Conservation (phyloP, 1,139 yeast genomes). For the Candida sp. region DNA sequence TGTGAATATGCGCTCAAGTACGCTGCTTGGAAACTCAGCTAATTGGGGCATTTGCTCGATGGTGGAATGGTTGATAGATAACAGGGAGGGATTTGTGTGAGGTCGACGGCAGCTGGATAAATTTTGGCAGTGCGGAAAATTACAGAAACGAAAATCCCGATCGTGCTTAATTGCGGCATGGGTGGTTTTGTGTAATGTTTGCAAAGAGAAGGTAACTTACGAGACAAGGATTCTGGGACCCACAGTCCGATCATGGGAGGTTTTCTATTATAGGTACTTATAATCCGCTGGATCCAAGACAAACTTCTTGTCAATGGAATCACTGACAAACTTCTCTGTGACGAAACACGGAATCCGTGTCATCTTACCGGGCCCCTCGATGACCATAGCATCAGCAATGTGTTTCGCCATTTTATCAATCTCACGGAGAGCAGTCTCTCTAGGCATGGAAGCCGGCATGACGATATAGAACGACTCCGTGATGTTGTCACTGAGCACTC, state of each 20-base stretch:
- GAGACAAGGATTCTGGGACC: too few species aligned
- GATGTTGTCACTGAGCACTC: slow-evolving; percentile 21
- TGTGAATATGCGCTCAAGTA: background rate
- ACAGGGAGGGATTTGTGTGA: too few species aligned
- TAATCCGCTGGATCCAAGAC: slow-evolving; percentile 53
- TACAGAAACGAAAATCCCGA: too few species aligned
- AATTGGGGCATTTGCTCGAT: background rate
- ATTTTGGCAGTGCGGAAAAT: too few species aligned
- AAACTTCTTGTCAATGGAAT: slow-evolving; percentile 38
- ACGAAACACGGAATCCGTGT: slow-evolving; percentile 55
- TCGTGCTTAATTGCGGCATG: too few species aligned
- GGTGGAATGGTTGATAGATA: too few species aligned
- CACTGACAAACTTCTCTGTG: slow-evolving; percentile 41
- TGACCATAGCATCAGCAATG: slow-evolving; percentile 24
- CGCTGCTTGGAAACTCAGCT: background rate
- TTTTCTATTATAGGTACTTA: slow-evolving; percentile 12
- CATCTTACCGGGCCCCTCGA: slow-evolving; percentile 15
- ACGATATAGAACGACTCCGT: slow-evolving; percentile 30
- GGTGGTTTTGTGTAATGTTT: background rate
- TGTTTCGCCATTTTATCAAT: slow-evolving; percentile 19
- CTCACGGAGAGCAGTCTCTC: slow-evolving; percentile 7
- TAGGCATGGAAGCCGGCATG: slow-evolving; percentile 10
- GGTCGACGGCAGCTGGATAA: too few species aligned
- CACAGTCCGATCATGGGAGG: background rate
- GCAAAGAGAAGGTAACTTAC: too few species aligned